Base-by-base conservation (phyloP, 1,284 basidiomycete species). In the Irpex sp. region DNA sequence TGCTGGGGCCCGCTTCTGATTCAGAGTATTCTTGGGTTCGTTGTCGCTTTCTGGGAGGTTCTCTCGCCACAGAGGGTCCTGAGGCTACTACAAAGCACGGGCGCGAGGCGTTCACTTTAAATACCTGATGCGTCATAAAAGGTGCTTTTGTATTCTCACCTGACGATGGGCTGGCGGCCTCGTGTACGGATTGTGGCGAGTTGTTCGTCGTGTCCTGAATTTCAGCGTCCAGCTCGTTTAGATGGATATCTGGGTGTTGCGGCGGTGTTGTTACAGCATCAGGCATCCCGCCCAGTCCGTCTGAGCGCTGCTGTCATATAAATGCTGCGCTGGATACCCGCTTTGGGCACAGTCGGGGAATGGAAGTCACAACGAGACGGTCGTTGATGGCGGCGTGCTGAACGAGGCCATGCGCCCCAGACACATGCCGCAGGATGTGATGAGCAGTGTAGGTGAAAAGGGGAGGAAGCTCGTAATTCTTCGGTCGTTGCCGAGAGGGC, bases 401-500 rank as follows among this genome's bases (percentile, higher is more conserved):
- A 11, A 3, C 11, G 5, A n/a, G 4, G 11, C 39, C 39, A 46
- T 46, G 39, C 39, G 39, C 39, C 11, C 13, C 39, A 33, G 31
- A 33, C 31, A 33, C 31, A 46, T 46, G 49, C 3, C 49, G 33
- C 13, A 9, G 21, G 13, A 21, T 31, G 53, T 15, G 59, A 35
- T 26, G 19, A 60, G 26, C 31, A 8, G 49, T 47, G 54, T 9
- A 43, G 17, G 13, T 50, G 49, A 17, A 50, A 6, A 8, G 19
- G 8, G n/a, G 49, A 51, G 49, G n/a, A 21, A 19, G 49, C 13
- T 17, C 8, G 3, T 51, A 0, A 6, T 51, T 51, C n/a, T 11
- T 55, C 53, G 63, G 60, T n/a, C 15, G 31, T 21, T 55, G 61
- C 61, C 61, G 63, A 33, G 55, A 31, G 31, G 31, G 35, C 17